Conservation (phyloP, 1,284 basidiomycete genomes). For the Tilletia horrida region DNA sequence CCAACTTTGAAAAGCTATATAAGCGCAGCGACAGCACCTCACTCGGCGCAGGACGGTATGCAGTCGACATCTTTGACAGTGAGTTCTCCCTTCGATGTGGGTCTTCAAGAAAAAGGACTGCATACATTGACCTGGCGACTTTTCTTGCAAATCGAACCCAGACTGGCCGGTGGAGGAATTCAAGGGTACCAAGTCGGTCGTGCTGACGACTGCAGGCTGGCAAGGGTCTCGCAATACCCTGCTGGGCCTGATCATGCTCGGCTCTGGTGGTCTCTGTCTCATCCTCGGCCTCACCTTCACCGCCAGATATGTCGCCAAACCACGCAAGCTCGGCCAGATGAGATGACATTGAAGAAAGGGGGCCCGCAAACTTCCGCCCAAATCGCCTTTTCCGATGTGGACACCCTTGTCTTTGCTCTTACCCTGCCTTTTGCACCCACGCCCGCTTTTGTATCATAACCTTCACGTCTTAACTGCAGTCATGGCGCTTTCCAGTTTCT, state of each 20-base stretch:
- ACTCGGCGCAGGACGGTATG: constrained; percentile 73
- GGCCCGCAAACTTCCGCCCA: too few species aligned
- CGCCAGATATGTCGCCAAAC: constrained; percentile 83
- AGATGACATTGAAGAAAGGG: too few species aligned
- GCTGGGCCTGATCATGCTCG: constrained; percentile 95
- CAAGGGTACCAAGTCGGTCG: constrained; percentile 91
- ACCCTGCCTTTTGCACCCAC: too few species aligned
- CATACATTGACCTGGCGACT: too few species aligned
- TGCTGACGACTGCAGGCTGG: constrained; percentile 95
- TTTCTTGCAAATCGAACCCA: too few species aligned
- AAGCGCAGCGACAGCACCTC: constrained; percentile 78
- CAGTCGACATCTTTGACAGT: constrained; percentile 79
- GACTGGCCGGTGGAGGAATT: constrained; percentile 91
- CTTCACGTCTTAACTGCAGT: too few species aligned
- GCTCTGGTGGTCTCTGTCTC: constrained; percentile 79
- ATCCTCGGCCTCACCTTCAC: constrained; percentile 81
- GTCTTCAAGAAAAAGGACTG: too few species aligned
- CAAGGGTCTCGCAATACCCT: constrained; percentile 96
- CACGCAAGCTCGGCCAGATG: constrained; percentile 65
- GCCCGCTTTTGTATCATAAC: too few species aligned
- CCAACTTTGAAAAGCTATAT: constrained; percentile 92
- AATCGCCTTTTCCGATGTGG: too few species aligned
- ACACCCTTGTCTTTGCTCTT: too few species aligned
- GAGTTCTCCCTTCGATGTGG: too few species aligned
- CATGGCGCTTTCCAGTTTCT: too few species aligned